phyloP scores from a whole-genome alignment of 1,284 basidiomycete genomes.

The Chalciporus sp. region DNA sequence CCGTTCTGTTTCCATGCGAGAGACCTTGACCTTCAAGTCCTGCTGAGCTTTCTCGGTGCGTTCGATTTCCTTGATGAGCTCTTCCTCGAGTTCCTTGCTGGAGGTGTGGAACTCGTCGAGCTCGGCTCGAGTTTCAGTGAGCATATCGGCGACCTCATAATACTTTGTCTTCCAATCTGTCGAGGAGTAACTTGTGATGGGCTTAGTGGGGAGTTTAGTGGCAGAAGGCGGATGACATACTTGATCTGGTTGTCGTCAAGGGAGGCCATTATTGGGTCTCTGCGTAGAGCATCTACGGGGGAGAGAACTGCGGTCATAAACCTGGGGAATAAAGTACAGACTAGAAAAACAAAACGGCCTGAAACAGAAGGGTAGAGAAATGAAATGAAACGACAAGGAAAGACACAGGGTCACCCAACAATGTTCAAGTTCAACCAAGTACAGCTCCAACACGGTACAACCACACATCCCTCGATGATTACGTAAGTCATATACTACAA shows the following conservation, averaged over 20 bases:
- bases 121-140: slow-evolving; percentile 83
- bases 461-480: slow-evolving; percentile 23
- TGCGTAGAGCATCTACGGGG: slow-evolving; percentile 56
- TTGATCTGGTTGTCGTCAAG: slow-evolving; percentile 63
- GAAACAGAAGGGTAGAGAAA: neutral
- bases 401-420: too few species aligned
- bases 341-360: slow-evolving; percentile 20
- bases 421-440: slow-evolving; percentile 18
- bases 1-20: slow-evolving; percentile 75
- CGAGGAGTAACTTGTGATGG: slow-evolving; percentile 50
- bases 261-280: slow-evolving; percentile 58
- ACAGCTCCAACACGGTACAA: slow-evolving; percentile 12
- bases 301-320: slow-evolving; percentile 69
- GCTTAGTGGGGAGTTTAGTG: slow-evolving; percentile 13
- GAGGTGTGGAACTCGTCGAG: slow-evolving; percentile 91
- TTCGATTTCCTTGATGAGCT: slow-evolving; percentile 87
- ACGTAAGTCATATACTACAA: slow-evolving; percentile 17
- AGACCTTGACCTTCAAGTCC: slow-evolving; percentile 77
- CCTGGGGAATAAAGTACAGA: slow-evolving; percentile 25
- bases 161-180: slow-evolving; percentile 85
- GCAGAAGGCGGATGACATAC: slow-evolving; percentile 39
- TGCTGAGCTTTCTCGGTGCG: slow-evolving; percentile 85
- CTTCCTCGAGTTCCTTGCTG: slow-evolving; percentile 91
- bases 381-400: neutral
- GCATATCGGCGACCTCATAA: slow-evolving; percentile 82